These are phyloP conservation scores for Salix purpurea DNA, from an alignment of 345 rosid species.

Conservation along the genomic window DNA sequence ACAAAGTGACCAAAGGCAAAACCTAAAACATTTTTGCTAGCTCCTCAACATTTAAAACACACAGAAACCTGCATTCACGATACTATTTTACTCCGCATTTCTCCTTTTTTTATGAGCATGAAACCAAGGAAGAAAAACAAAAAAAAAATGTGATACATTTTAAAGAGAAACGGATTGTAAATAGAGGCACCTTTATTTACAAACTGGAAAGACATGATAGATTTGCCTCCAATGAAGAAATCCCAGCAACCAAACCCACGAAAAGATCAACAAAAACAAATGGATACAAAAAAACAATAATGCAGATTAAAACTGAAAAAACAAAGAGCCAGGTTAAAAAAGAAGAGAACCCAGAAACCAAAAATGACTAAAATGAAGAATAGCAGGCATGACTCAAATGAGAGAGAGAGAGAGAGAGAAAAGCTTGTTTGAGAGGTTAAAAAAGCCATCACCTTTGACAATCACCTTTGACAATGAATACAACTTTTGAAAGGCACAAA, in stretches of 20 bases:
- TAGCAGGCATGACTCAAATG: neutral
- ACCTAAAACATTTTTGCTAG: neutral
- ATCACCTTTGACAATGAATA: slow-evolving; percentile 16
- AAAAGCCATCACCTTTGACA: slow-evolving; percentile 21
- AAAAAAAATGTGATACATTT: neutral
- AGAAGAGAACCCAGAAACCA: slow-evolving; percentile 7
- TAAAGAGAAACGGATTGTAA: neutral
- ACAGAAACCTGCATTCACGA: neutral
- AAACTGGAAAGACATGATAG: slow-evolving; percentile 16
- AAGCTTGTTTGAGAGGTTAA: neutral
- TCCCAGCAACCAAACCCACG: slow-evolving; percentile 17
- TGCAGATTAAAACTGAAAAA: neutral
- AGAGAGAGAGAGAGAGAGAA: neutral
- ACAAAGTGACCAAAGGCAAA: neutral
- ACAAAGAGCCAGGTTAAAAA: neutral
- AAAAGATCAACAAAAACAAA: neutral
- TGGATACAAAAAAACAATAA: neutral
- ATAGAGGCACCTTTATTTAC: slow-evolving; percentile 10
- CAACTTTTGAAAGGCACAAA: neutral
- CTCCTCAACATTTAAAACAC: neutral
- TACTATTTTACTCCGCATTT: neutral
- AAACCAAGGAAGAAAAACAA: neutral
- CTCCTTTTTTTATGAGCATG: neutral
- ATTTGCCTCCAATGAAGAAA: slow-evolving; percentile 8
- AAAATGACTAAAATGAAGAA: neutral